These are phyloP conservation scores for Exophiala alcalophila DNA, from an alignment of 2,329 filamentous ascomycete genomes.

Conservation along the genomic window DNA sequence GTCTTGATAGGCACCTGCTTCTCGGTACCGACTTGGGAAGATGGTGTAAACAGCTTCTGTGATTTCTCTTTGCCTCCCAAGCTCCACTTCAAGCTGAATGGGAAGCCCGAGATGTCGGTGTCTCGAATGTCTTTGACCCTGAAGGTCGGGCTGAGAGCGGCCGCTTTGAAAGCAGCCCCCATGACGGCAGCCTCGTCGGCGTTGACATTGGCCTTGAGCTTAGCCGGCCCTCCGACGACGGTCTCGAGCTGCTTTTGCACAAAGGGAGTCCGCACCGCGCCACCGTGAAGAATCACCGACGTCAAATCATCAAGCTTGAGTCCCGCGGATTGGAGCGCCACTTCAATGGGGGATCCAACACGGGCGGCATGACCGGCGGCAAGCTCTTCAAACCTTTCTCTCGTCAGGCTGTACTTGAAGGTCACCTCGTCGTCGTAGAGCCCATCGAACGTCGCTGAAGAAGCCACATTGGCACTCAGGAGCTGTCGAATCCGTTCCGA, in stretches of 20 bases:
- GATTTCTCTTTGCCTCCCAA: conserved; percentile 67
- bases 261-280: conserved; percentile 85
- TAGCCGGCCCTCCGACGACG: conserved; percentile 66
- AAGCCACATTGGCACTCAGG: conserved; percentile 87
- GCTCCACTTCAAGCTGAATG: conserved; percentile 72
- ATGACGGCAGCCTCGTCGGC: conserved; percentile 95
- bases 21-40: conserved; percentile 69
- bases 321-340: conserved; percentile 70
- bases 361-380: conserved; percentile 65
- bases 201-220: conserved; percentile 91
- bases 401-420: conserved; percentile 84
- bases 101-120: conserved; percentile 71
- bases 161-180: conserved; percentile 90
- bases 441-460: conserved; percentile 76
- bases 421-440: conserved; percentile 83
- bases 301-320: conserved; percentile 74
- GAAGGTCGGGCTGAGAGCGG: conserved; percentile 89
- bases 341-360: conserved; percentile 65
- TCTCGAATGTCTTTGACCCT: conserved; percentile 94
- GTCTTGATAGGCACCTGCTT: conserved; percentile 86
- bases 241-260: conserved; percentile 86
- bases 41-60: conserved; percentile 79
- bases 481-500: conserved; percentile 83
- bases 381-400: conserved; percentile 77
- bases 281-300: conserved; percentile 90